phyloP scores from a whole-genome alignment of 179 eudicot species.

The Sideroxylon spinosum region DNA sequence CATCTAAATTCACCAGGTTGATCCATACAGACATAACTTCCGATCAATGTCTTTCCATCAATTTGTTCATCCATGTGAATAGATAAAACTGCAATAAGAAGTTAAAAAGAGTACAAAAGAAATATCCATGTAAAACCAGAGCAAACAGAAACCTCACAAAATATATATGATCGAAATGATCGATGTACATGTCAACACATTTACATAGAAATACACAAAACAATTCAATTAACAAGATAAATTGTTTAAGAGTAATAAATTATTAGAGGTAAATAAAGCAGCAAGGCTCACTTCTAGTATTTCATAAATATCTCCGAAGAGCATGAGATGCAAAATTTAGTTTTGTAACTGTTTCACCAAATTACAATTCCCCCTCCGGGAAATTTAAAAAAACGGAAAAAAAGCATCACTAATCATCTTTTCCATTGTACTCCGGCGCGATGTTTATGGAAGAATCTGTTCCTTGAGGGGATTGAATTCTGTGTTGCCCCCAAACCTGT shows the following conservation, averaged over 20 bases:
- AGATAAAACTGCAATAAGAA: slow-evolving; percentile 47
- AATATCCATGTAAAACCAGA: slow-evolving; percentile 6
- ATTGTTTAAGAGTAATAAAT: not conserved
- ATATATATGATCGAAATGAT: not conserved
- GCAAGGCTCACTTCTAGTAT: not conserved
- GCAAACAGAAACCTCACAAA: not conserved
- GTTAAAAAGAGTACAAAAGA: slow-evolving; percentile 2
- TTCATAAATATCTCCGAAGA: not conserved
- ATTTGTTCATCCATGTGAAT: slow-evolving; percentile 97
- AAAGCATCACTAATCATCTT: too few relatives aligned
- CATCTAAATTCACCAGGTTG: slow-evolving; percentile 97
- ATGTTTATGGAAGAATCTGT: too few relatives aligned
- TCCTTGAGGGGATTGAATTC: too few relatives aligned
- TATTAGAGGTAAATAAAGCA: not conserved
- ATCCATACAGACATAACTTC: slow-evolving; percentile 89
- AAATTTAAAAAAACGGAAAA: too few relatives aligned
- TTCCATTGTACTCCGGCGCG: too few relatives aligned
- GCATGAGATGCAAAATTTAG: not conserved
- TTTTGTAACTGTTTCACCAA: not conserved
- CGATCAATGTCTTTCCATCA: slow-evolving; percentile 88
- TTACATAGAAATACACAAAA: not conserved
- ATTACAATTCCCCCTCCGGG: not conserved
- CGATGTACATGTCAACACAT: not conserved
- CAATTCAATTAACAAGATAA: not conserved
- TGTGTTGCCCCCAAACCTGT: too few relatives aligned